Evolutionary conservation across 176 grass and related monocot genomes (phyloP), one percentile per base, ranked within the genome.

Genomic region (Rhipidocladum racemiflorum): DNA sequence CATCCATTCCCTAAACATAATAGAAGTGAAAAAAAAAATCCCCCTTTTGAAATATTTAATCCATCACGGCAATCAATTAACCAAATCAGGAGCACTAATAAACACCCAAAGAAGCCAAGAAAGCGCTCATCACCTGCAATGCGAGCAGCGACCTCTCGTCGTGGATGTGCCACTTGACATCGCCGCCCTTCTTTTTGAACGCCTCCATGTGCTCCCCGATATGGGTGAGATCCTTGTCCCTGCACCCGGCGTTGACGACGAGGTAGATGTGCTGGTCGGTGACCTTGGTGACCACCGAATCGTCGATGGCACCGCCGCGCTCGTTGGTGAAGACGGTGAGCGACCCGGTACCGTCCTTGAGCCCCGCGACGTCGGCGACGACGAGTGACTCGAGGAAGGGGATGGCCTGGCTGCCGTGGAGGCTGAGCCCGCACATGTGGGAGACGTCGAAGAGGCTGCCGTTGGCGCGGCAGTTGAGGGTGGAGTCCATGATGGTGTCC

Each of bases 401-500:
- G 79, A 91, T 65, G 66, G 86, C 87, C n/a, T 81, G 78, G 76
- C 72, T 24, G 49, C 92, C 92, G 15, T 40, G 49, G 61, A 95
- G 90, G 81, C 90, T 98, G 86, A 98, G 90, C 46, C 90, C 92
- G 84, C 92, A 95, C 92, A 95, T 98, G 84, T 95, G 96, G 85
- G 96, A 92, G 61, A 99, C 96, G 74, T 99, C 96, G 81, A 99
- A 95, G 81, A 99, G 90, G 76, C 96, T 59, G 9, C 87, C 96
- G 72, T 89, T 61, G 71, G 92, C 60, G 79, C 96, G 92, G 86
- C 96, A 99, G 85, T 95, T 95, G 45, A 99, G 32, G 43, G 96
- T 99, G 70, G 96, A 99, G 79, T 99, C 96, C 96, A 95, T 99
- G 92, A 99, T 99, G 85, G 80, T 88, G 83, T 99, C 96, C 87